Conservation (phyloP, 768 basidiomycete species). For the Leccinum olivaceopallidum region DNA sequence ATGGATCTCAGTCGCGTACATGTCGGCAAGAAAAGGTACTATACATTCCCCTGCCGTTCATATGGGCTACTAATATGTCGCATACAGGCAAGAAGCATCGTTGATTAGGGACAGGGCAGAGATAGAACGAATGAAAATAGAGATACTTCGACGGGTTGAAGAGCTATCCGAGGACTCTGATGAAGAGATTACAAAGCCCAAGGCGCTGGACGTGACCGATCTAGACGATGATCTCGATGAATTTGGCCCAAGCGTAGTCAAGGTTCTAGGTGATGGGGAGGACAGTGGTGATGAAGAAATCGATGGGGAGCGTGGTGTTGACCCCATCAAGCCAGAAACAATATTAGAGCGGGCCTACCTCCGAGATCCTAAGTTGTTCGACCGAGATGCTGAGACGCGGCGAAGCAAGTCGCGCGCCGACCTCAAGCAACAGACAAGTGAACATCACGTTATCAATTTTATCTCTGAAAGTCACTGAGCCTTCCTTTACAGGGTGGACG, state of each 20-base stretch:
- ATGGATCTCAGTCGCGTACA: constrained; percentile 63
- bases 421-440: constrained; percentile 69
- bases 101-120: constrained; percentile 57
- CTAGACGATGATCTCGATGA: constrained; percentile 59
- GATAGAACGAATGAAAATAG: constrained; percentile 77
- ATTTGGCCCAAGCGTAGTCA: constrained; percentile 41
- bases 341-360: constrained; percentile 79
- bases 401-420: constrained; percentile 66
- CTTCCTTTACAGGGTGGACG: constrained; percentile 52
- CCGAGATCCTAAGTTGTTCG: constrained; percentile 71
- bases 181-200: constrained; percentile 41
- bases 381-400: constrained; percentile 71
- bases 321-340: constrained; percentile 48
- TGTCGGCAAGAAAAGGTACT: constrained; percentile 67
- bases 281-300: constrained; percentile 41
- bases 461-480: not conserved
- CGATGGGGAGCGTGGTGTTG: constrained; percentile 28
- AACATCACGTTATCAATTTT: constrained; percentile 12
- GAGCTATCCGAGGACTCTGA: constrained; percentile 64
- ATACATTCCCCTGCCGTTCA: constrained; percentile 3
- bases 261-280: constrained; percentile 60
- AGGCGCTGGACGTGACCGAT: constrained; percentile 32
- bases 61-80: constrained; percentile 7
- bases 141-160: constrained; percentile 78
- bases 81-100: constrained; percentile 41